Base-by-base conservation (phyloP, 345 rosid species). In the Nasturtium officinale region DNA sequence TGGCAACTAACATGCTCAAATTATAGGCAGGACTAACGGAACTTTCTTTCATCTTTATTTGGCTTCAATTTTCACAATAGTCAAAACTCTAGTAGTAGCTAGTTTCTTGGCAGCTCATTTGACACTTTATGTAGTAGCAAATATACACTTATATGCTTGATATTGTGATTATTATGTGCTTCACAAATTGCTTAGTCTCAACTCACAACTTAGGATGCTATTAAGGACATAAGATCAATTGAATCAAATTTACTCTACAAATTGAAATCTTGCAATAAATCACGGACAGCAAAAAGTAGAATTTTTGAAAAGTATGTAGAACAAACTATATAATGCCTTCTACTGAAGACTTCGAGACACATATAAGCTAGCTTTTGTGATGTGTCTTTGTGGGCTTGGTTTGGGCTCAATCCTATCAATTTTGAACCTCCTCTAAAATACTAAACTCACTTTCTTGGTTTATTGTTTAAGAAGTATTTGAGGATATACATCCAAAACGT, bases 31-130 rank as follows among this genome's bases (percentile, higher is more conserved):
- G 57, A 61, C 35, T 40, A 4, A 1, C 42, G 18, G 7, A 42
- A n/a, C 57, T 12, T 52, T 12, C 6, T 1, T 7, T 56, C 11
- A 0, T 11, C 25, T 5, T 23, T 1, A 7, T 56, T 10, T 61
- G 6, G 37, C 67, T 63, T 63, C 18, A 43, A 2, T n/a, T 26
- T 38, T 9, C 47, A 1, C 9, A 21, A 0, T 25, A 38, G 18
- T 45, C 11, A 23, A 52, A 52, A 52, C n/a, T 51, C 2, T 52
- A 52, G 5, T 52, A 5, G 2, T 42, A 45, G 40, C 6, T 63
- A 63, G 26, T 63, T 63, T 13, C 66, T 61, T 61, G 18, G 67
- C 29, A 46, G 67, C 38, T 62, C 25, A 6, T 17, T 35, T 32
- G 45, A 35, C 37, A 51, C 23, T 20, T 35, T 35, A 35, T 21